A percentile compares a stretch with the other conserved stretches of the same genome.
Evolutionary conservation across 345 rosid genomes (phyloP).

Genomic region (Trapa bicornis): DNA sequence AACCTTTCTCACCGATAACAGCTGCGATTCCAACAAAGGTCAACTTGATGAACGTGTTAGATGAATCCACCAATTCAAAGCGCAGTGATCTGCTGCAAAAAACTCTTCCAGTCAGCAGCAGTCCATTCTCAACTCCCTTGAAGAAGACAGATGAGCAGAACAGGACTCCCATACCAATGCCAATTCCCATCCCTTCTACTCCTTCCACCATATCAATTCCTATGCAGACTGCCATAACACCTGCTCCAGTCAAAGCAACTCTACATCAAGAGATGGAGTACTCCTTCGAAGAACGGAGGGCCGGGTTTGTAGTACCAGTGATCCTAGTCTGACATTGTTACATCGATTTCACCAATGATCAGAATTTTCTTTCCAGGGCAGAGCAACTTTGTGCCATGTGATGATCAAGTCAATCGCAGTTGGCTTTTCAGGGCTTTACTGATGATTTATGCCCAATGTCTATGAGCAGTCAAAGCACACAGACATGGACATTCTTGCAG

Average conservation of each 20-base stretch:
- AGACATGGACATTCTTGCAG: no score
- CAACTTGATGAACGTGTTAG: constrained; percentile 21
- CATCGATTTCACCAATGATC: background rate
- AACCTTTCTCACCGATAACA: constrained; percentile 80
- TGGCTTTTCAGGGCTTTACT: background rate
- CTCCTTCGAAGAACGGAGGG: constrained; percentile 84
- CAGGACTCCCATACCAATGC: constrained; percentile 49
- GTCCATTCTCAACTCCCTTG: constrained; percentile 36
- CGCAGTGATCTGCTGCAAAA: constrained; percentile 22
- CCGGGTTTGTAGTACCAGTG: constrained; percentile 53
- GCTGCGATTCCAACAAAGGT: constrained; percentile 38
- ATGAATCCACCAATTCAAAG: constrained; percentile 9
- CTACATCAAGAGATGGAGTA: constrained; percentile 48
- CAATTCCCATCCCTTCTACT: constrained; percentile 39
- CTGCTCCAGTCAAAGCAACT: constrained; percentile 33
- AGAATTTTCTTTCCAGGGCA: no score
- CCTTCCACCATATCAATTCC: constrained; percentile 58
- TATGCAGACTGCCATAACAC: constrained; percentile 65
- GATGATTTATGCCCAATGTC: background rate
- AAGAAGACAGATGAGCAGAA: constrained; percentile 52
- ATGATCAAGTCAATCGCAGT: background rate
- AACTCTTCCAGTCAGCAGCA: constrained; percentile 13
- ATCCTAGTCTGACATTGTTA: constrained; percentile 25
- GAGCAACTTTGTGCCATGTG: background rate
- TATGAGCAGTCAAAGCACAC: background rate